Base-by-base conservation (phyloP, 2,329 filamentous ascomycete species). In the Diaporthe helianthi region DNA sequence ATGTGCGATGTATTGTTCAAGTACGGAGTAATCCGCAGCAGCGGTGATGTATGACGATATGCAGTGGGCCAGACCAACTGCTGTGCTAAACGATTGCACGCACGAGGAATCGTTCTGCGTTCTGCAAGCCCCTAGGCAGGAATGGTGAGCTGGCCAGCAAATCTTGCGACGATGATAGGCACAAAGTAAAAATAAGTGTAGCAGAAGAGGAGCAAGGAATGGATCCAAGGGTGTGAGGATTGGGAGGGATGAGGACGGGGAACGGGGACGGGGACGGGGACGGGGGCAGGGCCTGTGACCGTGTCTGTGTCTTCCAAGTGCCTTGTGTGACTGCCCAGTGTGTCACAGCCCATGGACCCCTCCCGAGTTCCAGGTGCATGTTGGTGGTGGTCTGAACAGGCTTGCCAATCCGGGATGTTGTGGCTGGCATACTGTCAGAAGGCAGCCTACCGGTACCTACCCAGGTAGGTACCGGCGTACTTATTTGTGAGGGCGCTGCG, bases 181-280 rank as follows among this genome's bases (percentile, higher is more conserved):
- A 33, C 63, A 26, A 29, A 29, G 52, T 49, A 67, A 58, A 67
- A 67, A 58, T 49, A 67, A 65, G 49, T 65, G 49, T 54, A 46
- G 63, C 63, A 65, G 63, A 33, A 31, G 63, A 65, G 63, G 63
- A 54, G 31, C 63, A 54, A 54, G 63, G 63, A 54, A 54, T 49
- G 63, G 31, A 54, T 54, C 24, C 51, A 53, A 44, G 22, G 24
- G 17, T 26, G 26, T 24, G 24, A 60, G 44, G 55, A 61, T 61
- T 61, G 55, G 55, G 41, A 61, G 55, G 55, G 55, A 61, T 61
- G 55, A 46, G 19, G 55, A 24, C 26, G 54, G 41, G 24, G 41
- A 24, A 38, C n/a, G 33, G 52, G 22, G 51, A 12, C 2, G 7
- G 33, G 33, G 2, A 38, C 15, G 36, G 55, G 55, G 7, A 61